Percentiles rank a stretch among this genome's conserved stretches.
Conservation (phyloP, 208 protist species). For the Balamuthia mandrillaris region DNA sequence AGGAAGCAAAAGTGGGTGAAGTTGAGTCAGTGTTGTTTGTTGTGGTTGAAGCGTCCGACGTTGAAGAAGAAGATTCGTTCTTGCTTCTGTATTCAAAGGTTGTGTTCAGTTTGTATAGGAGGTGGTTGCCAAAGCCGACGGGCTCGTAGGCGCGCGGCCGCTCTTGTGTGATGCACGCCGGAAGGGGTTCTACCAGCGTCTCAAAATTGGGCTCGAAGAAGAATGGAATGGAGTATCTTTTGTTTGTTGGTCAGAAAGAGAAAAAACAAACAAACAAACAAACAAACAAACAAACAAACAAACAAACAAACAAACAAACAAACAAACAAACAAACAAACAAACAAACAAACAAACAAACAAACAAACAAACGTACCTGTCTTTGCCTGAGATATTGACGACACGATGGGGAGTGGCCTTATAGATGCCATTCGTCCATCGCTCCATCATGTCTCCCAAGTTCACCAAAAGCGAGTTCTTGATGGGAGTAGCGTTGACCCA, state of each 20-base stretch:
- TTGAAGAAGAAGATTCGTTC: too few species aligned
- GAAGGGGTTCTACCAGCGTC: constrained; percentile 9
- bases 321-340: background rate
- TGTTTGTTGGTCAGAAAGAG: background rate
- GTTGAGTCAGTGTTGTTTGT: too few species aligned
- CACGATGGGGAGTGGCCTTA: constrained; percentile 9
- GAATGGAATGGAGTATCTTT: background rate
- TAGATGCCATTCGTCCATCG: constrained; percentile 22
- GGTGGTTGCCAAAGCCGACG: constrained; percentile 4
- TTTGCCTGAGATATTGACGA: constrained; percentile 8
- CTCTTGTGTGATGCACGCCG: background rate
- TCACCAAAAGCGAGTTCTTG: background rate
- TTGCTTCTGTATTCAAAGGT: too few species aligned
- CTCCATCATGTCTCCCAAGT: constrained; percentile 32
- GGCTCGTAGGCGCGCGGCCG: background rate
- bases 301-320: background rate
- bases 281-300: background rate
- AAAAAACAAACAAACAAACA: background rate
- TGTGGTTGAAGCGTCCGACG: too few species aligned
- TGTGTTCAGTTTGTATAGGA: background rate
- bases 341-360: background rate
- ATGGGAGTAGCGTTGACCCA: background rate
- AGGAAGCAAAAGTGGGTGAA: too few species aligned
- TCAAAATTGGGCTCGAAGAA: constrained; percentile 10
- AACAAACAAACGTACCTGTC: background rate